Percentiles rank a stretch among this genome's conserved stretches.
Evolutionary conservation across 2,329 filamentous ascomycete genomes (phyloP).

Genomic region (Fusarium sp.): DNA sequence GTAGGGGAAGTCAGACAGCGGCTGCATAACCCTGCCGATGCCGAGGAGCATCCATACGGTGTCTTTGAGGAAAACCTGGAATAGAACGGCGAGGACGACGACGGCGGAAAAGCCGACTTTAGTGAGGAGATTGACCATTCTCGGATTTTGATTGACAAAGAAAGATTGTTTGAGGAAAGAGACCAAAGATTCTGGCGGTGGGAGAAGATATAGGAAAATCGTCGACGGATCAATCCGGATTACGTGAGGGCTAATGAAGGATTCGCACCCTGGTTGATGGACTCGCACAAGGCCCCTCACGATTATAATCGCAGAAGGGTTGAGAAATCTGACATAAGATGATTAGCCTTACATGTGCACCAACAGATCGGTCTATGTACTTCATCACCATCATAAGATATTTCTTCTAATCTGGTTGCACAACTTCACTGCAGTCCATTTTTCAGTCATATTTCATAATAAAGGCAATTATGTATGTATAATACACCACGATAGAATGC

Average conservation of each 20-base stretch:
- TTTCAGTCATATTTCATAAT: constrained; percentile 12
- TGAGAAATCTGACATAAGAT: background rate
- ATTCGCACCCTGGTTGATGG: background rate
- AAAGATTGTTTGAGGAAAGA: background rate
- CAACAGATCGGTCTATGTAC: no score
- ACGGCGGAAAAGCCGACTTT: constrained; percentile 37
- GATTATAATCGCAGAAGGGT: background rate
- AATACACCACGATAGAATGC: constrained; percentile 9
- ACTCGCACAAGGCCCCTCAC: background rate
- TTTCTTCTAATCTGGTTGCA: no score
- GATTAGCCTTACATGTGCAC: no score
- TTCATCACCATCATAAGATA: no score
- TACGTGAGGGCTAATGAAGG: background rate
- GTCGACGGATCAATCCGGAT: background rate
- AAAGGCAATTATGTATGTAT: constrained; percentile 21
- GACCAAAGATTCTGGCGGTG: background rate
- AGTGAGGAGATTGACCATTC: constrained; percentile 25
- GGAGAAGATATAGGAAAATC: background rate
- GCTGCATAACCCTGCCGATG: constrained; percentile 38
- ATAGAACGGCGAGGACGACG: constrained; percentile 33
- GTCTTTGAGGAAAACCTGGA: constrained; percentile 44
- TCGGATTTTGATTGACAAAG: background rate
- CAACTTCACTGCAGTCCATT: background rate
- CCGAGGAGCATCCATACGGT: constrained; percentile 43
- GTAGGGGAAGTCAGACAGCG: constrained; percentile 45